These are phyloP conservation scores for Ogataea trehaloabstinens DNA, from an alignment of 805 yeast genomes.

Conservation along the genomic window DNA sequence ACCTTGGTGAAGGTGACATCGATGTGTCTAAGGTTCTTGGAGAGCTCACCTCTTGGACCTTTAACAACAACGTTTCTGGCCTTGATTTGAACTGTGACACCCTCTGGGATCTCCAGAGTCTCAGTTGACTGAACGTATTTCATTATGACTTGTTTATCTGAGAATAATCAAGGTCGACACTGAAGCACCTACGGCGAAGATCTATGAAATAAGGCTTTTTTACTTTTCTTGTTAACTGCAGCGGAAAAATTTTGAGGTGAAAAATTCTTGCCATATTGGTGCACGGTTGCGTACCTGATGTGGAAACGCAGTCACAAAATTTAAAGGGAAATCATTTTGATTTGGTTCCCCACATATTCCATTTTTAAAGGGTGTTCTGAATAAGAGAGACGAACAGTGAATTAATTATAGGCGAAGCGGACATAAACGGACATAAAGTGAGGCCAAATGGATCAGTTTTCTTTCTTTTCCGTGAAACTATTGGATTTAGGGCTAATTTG, in stretches of 20 bases:
- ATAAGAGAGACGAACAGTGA: no score
- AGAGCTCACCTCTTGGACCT: slow-evolving; percentile 96
- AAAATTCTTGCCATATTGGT: slow-evolving; percentile 6
- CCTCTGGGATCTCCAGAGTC: slow-evolving; percentile 75
- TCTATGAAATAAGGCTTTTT: no score
- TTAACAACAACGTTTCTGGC: slow-evolving; percentile 86
- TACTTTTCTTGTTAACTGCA: neutral
- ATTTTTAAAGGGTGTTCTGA: no score
- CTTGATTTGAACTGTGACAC: slow-evolving; percentile 86
- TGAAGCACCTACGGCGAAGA: no score
- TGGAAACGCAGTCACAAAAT: slow-evolving; percentile 17
- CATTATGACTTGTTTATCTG: slow-evolving; percentile 33
- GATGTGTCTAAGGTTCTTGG: slow-evolving; percentile 90
- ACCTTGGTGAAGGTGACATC: slow-evolving; percentile 90
- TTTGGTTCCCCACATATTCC: no score
- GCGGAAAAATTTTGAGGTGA: slow-evolving; percentile 14
- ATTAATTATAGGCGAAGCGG: no score
- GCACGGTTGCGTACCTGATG: neutral
- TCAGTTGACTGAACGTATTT: slow-evolving; percentile 64
- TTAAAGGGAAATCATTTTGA: no score
- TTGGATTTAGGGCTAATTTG: no score
- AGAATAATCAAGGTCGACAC: no score
- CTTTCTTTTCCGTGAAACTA: no score
- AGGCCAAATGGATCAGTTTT: no score
- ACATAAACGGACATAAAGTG: no score